Base-by-base conservation (phyloP, 768 basidiomycete genomes). In the Russula ochroleuca region DNA sequence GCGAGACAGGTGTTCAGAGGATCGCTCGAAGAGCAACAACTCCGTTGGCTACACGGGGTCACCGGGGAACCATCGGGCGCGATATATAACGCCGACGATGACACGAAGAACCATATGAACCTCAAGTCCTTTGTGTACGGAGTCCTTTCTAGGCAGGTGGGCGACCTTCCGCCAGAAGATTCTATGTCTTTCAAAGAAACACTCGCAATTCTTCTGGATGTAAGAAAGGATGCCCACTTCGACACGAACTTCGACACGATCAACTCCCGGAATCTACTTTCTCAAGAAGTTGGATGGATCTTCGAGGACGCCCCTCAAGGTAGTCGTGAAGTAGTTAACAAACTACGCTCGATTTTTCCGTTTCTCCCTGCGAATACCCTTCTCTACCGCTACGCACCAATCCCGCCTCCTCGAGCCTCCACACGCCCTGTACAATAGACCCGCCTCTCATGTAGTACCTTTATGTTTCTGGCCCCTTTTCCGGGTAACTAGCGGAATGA, bases 401-500 rank as follows among this genome's bases (percentile, higher is more conserved):
- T 38, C 38, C 38, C 7, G 10, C 8, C 8, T 6, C 35, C 35
- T 35, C 28, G 5, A 38, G 13, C 13, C 40, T 40, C 40, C 40
- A 40, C 15, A 96, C 0, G 93, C 90, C 5, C 95, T 94, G 68
- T 90, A 94, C 1, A 93, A 28, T 28, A 28, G 5, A 28, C 28
- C 28, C 28, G 2, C 28, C 28, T 5, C 5, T 28, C 28, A 28
- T 28, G 28, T 5, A 28, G 28, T 5, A 28, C 28, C 28, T 28
- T 28, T 28, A 28, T 28, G 28, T 28, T 28, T 28, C 5, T 28
- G 28, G 28, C 28, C 28, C 28, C 28, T 28, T 28, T 28, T 28
- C 28, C 28, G 5, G 28, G 28, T 28, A 28, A 2, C 28, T 28
- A 28, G 28, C 28, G 28, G 28, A 28, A 28, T 28, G 5, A 28